Conservation (phyloP, 108 stramenopile species). For the Cyclotella kingstonii region DNA sequence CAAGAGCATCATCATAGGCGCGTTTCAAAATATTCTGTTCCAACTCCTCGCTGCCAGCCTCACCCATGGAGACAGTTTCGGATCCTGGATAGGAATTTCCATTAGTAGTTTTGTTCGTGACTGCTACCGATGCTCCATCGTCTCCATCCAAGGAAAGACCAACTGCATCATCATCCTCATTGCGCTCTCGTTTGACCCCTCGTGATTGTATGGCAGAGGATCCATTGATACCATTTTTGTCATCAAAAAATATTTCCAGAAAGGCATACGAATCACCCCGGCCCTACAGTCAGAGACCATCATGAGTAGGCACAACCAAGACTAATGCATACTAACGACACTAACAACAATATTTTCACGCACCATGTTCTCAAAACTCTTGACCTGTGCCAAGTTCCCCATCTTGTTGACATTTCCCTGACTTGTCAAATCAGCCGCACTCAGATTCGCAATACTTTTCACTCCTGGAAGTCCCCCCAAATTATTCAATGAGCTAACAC, state of each 20-base stretch:
- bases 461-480: conserved; percentile 87
- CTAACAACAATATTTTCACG: conserved; percentile 19
- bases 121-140: conserved; percentile 48
- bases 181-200: conserved; percentile 71
- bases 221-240: conserved; percentile 48
- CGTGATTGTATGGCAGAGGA: conserved; percentile 14
- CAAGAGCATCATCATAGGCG: conserved; percentile 87
- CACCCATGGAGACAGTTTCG: conserved; percentile 43
- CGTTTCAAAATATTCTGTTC: conserved; percentile 72
- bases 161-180: conserved; percentile 87
- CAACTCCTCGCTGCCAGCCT: conserved; percentile 28
- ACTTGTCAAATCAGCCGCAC: conserved; percentile 76
- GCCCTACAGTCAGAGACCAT: too few species aligned
- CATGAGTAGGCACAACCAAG: too few species aligned
- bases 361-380: conserved; percentile 85
- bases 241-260: conserved; percentile 91
- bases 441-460: conserved; percentile 87
- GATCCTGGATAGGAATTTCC: conserved; percentile 24
- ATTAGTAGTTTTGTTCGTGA: conserved; percentile 9
- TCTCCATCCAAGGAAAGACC: conserved; percentile 89
- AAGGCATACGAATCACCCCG: conserved; percentile 88
- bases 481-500: conserved; percentile 82
- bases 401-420: conserved; percentile 84
- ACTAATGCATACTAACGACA: too few species aligned
- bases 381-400: conserved; percentile 89